Percentiles rank a stretch among this genome's conserved stretches.
phyloP scores from a whole-genome alignment of 345 rosid genomes.

The Linum lewisii region DNA sequence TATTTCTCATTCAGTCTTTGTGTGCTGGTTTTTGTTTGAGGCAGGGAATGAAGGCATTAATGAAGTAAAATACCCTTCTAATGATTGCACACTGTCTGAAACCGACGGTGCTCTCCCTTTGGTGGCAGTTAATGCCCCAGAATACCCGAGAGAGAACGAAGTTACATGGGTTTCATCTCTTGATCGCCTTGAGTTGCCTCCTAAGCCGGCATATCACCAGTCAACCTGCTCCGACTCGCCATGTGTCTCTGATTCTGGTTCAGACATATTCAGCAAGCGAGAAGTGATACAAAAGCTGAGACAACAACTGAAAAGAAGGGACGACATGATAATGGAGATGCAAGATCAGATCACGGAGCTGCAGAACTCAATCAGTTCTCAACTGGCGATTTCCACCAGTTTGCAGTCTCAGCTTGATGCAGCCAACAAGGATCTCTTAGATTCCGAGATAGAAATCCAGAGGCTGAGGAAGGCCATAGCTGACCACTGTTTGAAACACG shows the following conservation, averaged over 20 bases:
- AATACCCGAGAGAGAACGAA: constrained; percentile 57
- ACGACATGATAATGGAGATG: constrained; percentile 92
- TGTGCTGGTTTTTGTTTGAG: constrained; percentile 8
- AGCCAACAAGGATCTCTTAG: constrained; percentile 59
- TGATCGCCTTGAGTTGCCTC: constrained; percentile 68
- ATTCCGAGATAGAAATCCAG: constrained; percentile 79
- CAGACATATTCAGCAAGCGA: constrained; percentile 83
- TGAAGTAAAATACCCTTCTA: constrained; percentile 28
- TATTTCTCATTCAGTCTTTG: background rate
- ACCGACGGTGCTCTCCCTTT: constrained; percentile 56
- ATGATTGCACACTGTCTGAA: constrained; percentile 39
- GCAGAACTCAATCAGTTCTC: constrained; percentile 57
- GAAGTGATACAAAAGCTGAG: constrained; percentile 91
- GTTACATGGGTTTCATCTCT: constrained; percentile 71
- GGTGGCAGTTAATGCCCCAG: constrained; percentile 55
- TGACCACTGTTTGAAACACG: constrained; percentile 59
- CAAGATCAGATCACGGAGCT: constrained; percentile 76
- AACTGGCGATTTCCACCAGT: constrained; percentile 54
- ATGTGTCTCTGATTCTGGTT: constrained; percentile 93
- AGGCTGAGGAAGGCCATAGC: constrained; percentile 81
- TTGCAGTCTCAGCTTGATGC: constrained; percentile 71
- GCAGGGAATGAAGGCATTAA: constrained; percentile 50
- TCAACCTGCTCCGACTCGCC: constrained; percentile 91
- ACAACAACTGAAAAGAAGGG: constrained; percentile 90
- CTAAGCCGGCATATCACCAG: constrained; percentile 61